phyloP scores from a whole-genome alignment of 495 filamentous ascomycete species.

The Rhypophila decipiens region DNA sequence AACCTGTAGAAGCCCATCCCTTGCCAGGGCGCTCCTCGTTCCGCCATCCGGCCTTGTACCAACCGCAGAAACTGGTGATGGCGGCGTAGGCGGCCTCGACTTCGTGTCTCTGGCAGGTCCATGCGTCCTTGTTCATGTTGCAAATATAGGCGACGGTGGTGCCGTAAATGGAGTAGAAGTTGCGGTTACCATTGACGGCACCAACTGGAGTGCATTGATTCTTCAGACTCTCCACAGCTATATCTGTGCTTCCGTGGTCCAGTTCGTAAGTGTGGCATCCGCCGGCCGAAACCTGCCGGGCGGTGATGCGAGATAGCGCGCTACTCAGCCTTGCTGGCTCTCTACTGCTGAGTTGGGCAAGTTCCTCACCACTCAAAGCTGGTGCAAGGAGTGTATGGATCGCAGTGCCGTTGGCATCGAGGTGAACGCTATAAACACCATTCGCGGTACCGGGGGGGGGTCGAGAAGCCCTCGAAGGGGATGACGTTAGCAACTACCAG shows the following conservation, averaged over 20 bases:
- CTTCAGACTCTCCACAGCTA: background rate
- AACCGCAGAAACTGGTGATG: background rate
- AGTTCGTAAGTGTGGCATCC: too few species aligned
- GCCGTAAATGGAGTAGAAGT: conserved; percentile 6
- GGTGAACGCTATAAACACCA: too few species aligned
- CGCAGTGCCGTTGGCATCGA: too few species aligned
- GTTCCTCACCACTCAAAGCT: too few species aligned
- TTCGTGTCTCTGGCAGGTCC: background rate
- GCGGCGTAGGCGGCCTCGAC: background rate
- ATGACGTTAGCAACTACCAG: too few species aligned
- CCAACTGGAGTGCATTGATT: conserved; percentile 2
- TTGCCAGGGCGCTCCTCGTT: background rate
- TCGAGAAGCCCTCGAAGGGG: too few species aligned
- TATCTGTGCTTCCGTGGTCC: background rate
- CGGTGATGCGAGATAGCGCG: too few species aligned
- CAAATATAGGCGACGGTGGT: conserved; percentile 3
- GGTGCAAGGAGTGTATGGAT: too few species aligned
- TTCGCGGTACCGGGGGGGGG: too few species aligned
- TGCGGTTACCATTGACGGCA: background rate
- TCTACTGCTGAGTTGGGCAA: too few species aligned
- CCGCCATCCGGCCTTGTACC: background rate
- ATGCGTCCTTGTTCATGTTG: background rate
- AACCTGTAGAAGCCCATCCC: background rate
- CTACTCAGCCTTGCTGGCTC: too few species aligned
- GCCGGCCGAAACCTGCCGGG: too few species aligned